Evolutionary conservation across 345 rosid genomes (phyloP).

Genomic region (Physaria fendleri): DNA sequence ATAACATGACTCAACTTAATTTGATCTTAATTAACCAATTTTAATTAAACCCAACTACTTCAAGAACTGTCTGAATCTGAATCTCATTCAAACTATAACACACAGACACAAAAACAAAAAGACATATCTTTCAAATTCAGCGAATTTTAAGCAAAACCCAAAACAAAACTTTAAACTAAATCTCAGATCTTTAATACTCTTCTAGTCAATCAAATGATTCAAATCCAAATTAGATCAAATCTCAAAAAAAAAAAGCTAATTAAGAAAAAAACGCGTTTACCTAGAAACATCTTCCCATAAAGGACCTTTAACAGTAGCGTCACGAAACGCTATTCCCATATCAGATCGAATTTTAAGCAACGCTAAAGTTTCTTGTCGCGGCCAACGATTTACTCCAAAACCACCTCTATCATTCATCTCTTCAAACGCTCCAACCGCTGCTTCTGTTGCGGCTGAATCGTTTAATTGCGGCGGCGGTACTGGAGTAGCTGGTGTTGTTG

Average conservation of each 20-base stretch:
- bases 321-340: constrained; percentile 72
- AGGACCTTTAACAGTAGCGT: constrained; percentile 60
- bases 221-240: constrained; percentile 10
- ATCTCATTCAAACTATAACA: constrained; percentile 7
- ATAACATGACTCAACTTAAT: constrained; percentile 34
- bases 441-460: constrained; percentile 25
- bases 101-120: background rate
- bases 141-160: background rate
- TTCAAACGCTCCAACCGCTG: constrained; percentile 27
- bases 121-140: background rate
- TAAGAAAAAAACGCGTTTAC: constrained; percentile 38
- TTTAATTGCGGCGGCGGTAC: background rate
- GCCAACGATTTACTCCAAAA: constrained; percentile 66
- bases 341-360: constrained; percentile 76
- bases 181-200: constrained; percentile 15
- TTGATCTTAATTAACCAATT: constrained; percentile 4
- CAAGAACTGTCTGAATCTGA: constrained; percentile 26
- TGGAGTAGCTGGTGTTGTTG: background rate
- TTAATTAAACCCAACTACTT: constrained; percentile 5
- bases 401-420: constrained; percentile 39
- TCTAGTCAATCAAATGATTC: background rate
- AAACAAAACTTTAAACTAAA: background rate
- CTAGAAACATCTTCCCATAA: constrained; percentile 91
- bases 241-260: background rate
- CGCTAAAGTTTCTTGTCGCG: constrained; percentile 70